Conservation (phyloP, 2,329 filamentous ascomycete genomes). For the Juglanconis juglandina region DNA sequence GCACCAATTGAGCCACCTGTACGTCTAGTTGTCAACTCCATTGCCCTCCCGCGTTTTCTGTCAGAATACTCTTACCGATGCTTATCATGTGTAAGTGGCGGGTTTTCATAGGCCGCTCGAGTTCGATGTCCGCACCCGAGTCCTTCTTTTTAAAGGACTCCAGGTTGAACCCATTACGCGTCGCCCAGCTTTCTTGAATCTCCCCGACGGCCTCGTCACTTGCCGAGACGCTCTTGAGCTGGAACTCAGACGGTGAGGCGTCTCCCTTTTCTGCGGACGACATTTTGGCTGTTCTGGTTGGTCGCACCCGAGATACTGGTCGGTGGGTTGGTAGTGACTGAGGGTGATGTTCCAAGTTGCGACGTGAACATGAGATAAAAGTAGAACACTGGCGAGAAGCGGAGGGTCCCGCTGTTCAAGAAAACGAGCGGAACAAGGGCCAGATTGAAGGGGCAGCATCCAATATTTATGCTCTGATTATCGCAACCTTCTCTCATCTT, state of each 20-base stretch:
- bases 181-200: neutral
- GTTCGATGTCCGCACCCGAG: neutral
- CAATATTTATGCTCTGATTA: too few relatives aligned
- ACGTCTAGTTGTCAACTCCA: too few relatives aligned
- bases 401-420: too few relatives aligned
- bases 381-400: too few relatives aligned
- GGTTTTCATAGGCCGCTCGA: neutral
- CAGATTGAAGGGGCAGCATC: too few relatives aligned
- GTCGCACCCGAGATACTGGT: too few relatives aligned
- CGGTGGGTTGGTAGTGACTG: too few relatives aligned
- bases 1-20: constrained; percentile 51
- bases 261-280: neutral
- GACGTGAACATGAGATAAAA: too few relatives aligned
- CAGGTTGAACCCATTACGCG: neutral
- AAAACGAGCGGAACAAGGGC: too few relatives aligned
- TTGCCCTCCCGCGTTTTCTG: too few relatives aligned
- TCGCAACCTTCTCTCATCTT: too few relatives aligned
- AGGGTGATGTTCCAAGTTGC: too few relatives aligned
- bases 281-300: neutral
- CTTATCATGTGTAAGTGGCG: constrained; percentile 50
- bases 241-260: neutral
- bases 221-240: neutral
- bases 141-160: neutral
- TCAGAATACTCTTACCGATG: constrained; percentile 32
- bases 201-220: neutral